phyloP scores from a whole-genome alignment of 345 rosid genomes.

The Cardiospermum halicacabum region DNA sequence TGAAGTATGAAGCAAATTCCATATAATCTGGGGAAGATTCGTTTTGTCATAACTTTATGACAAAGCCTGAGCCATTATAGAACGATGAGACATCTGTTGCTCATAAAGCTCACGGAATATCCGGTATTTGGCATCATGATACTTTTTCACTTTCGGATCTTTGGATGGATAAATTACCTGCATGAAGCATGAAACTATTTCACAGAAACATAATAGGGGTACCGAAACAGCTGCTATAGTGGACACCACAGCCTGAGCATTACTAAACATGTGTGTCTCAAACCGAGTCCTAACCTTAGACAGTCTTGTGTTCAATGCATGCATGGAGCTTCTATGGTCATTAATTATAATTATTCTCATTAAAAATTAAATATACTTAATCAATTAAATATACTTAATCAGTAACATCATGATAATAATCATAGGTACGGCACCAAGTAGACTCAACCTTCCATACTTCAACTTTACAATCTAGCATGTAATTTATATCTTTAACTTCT shows the following conservation, averaged over 20 bases:
- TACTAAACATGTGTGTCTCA: not conserved
- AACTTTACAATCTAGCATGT: not conserved
- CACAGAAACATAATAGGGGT: not conserved
- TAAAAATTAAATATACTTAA: too few species aligned
- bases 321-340: not conserved
- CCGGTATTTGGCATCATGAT: constrained; percentile 80
- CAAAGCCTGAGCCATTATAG: constrained; percentile 67
- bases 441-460: not conserved
- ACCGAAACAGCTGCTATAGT: not conserved
- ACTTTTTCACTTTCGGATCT: constrained; percentile 77
- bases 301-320: not conserved
- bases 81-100: constrained; percentile 72
- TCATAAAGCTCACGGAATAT: constrained; percentile 71
- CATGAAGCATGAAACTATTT: not conserved
- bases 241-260: not conserved
- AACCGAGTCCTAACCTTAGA: not conserved
- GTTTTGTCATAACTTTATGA: constrained; percentile 20
- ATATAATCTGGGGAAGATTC: not conserved
- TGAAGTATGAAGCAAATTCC: not conserved
- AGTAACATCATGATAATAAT: not conserved
- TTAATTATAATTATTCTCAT: too few species aligned
- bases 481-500: not conserved
- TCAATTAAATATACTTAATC: too few species aligned
- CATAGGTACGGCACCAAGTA: not conserved
- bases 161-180: constrained; percentile 82